Conservation (phyloP, 1,284 basidiomycete genomes). For the Singerocomus rubriflavus region DNA sequence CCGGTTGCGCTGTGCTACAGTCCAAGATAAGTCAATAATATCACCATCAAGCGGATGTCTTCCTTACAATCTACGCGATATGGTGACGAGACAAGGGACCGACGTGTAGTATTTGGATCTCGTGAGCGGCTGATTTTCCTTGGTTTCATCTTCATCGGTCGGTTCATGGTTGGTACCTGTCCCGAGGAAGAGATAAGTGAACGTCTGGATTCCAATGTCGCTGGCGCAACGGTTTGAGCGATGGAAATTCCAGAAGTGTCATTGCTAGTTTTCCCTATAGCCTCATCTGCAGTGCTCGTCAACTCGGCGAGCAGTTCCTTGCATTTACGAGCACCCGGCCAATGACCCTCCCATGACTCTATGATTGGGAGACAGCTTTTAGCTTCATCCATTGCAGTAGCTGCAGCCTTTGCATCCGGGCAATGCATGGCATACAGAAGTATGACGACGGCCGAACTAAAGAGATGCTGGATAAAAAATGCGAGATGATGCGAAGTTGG, state of each 20-base stretch:
- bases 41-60: slow-evolving; percentile 3
- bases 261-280: slow-evolving; percentile 43
- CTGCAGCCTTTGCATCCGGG: slow-evolving; percentile 61
- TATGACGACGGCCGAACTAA: slow-evolving; percentile 87
- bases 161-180: slow-evolving; percentile 36
- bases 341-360: slow-evolving; percentile 80
- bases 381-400: slow-evolving; percentile 79
- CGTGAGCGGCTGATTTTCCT: slow-evolving; percentile 56
- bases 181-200: slow-evolving; percentile 35
- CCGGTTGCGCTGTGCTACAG: slow-evolving; percentile 59
- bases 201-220: slow-evolving; percentile 45
- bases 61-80: slow-evolving; percentile 67
- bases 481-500: slow-evolving; percentile 87
- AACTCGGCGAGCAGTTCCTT: slow-evolving; percentile 73
- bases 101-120: slow-evolving; percentile 56
- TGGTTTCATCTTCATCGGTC: slow-evolving; percentile 52
- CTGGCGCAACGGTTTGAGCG: slow-evolving; percentile 34
- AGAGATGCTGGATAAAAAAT: slow-evolving; percentile 89
- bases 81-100: slow-evolving; percentile 58
- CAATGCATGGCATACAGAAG: slow-evolving; percentile 86
- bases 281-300: slow-evolving; percentile 64
- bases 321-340: slow-evolving; percentile 87
- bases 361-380: slow-evolving; percentile 69
- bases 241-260: slow-evolving; percentile 27
- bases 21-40: slow-evolving; percentile 27